Evolutionary conservation across 495 filamentous ascomycete species (phyloP).

Genomic region (Podospora appendiculata): DNA sequence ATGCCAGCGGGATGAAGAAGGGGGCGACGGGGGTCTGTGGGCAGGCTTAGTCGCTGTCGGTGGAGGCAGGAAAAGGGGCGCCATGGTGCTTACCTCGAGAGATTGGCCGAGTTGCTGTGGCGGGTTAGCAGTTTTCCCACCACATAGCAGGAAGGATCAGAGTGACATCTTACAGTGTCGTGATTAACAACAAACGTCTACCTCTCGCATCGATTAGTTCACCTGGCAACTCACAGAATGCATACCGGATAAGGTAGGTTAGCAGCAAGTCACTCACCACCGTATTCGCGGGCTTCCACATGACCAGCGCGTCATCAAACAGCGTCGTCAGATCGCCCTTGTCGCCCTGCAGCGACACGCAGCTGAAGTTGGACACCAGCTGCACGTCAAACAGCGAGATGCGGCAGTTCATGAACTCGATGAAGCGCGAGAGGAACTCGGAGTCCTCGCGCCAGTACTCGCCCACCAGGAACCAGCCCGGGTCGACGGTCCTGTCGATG

Average conservation of each 20-base stretch:
- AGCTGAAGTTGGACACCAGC: conserved; percentile 56
- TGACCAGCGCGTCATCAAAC: conserved; percentile 53
- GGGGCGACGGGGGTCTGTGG: conserved; percentile 45
- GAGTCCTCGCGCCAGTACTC: conserved; percentile 65
- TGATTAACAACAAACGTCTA: conserved; percentile 48
- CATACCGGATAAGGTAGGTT: too few relatives aligned
- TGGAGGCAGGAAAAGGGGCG: too few relatives aligned
- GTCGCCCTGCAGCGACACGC: conserved; percentile 33
- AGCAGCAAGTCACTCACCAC: conserved; percentile 25
- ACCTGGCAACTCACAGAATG: background rate
- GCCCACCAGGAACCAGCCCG: conserved; percentile 59
- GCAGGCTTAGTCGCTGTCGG: background rate
- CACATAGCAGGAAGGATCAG: conserved; percentile 19
- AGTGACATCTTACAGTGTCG: conserved; percentile 49
- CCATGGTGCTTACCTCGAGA: conserved; percentile 12
- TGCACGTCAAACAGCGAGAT: conserved; percentile 62
- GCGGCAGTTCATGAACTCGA: conserved; percentile 50
- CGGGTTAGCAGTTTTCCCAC: background rate
- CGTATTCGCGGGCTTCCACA: conserved; percentile 50
- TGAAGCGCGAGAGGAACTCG: conserved; percentile 45
- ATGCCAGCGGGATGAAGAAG: conserved; percentile 54
- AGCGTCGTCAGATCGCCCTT: conserved; percentile 42
- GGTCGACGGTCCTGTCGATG: conserved; percentile 40
- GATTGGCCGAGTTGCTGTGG: conserved; percentile 18
- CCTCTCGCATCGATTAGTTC: too few relatives aligned